Evolutionary conservation across 2,329 filamentous ascomycete species (phyloP).

Genomic region (Torrubiellomyces zombiae): DNA sequence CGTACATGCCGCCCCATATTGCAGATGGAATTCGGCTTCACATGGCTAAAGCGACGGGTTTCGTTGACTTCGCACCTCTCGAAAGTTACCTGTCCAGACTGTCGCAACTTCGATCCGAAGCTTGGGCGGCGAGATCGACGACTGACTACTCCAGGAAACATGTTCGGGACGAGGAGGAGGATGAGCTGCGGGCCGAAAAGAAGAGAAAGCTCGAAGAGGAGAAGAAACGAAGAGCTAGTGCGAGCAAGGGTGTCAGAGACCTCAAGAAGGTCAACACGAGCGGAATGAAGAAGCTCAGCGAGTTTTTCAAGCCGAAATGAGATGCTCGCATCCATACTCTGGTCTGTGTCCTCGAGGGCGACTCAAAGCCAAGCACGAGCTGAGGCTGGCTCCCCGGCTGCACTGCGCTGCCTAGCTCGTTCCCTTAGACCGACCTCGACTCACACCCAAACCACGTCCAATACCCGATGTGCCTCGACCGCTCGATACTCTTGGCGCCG

Average conservation of each 20-base stretch:
- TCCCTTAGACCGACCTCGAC: conserved; percentile 16
- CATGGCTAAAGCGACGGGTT: conserved; percentile 19
- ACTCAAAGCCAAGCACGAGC: no score
- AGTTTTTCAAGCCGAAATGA: conserved; percentile 68
- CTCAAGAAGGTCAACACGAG: conserved; percentile 78
- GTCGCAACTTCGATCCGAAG: conserved; percentile 52
- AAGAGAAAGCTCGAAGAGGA: conserved; percentile 77
- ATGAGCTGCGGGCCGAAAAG: conserved; percentile 54
- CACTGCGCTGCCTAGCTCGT: no score
- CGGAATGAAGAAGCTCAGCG: conserved; percentile 95
- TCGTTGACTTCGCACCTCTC: conserved; percentile 52
- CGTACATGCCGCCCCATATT: conserved; percentile 37
- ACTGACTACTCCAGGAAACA: conserved; percentile 59
- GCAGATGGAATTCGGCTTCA: conserved; percentile 21
- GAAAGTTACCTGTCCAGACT: conserved; percentile 53
- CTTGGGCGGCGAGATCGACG: conserved; percentile 48
- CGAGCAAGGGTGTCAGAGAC: conserved; percentile 61
- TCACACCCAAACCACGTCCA: conserved; percentile 16
- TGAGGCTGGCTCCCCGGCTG: no score
- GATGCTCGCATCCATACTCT: conserved; percentile 8
- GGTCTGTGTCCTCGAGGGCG: no score
- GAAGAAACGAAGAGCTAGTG: conserved; percentile 59
- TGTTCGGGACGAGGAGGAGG: conserved; percentile 47
- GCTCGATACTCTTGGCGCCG: conserved; percentile 11
- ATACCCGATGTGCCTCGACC: conserved; percentile 18